Percentiles rank a stretch among this genome's conserved stretches.
These are phyloP conservation scores for Citrus unshiu DNA, from an alignment of 345 rosid species.

Conservation along the genomic window DNA sequence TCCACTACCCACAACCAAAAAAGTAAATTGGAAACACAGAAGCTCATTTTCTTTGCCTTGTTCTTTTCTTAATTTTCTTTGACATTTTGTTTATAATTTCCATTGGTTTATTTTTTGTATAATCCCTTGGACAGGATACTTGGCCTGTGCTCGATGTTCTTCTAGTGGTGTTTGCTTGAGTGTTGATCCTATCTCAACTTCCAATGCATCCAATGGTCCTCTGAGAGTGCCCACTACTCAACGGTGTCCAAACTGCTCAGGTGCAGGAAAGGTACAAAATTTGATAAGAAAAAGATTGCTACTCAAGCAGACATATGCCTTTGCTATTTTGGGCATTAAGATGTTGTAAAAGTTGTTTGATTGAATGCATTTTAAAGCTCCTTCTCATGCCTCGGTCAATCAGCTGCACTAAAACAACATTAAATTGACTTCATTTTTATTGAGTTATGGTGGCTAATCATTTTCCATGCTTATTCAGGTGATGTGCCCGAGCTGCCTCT, in stretches of 20 bases:
- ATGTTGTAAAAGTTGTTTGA: background rate
- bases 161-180: constrained; percentile 73
- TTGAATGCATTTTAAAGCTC: too few relatives aligned
- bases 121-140: constrained; percentile 56
- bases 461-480: constrained; percentile 41
- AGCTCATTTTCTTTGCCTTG: background rate
- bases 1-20: background rate
- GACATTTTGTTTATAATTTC: background rate
- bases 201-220: constrained; percentile 45
- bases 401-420: background rate
- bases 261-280: constrained; percentile 77
- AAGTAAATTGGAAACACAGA: background rate
- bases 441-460: background rate
- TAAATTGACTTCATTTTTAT: background rate
- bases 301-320: background rate
- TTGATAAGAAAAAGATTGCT: background rate
- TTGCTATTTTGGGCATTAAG: background rate
- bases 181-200: constrained; percentile 47
- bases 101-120: background rate
- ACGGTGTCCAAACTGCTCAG: constrained; percentile 85
- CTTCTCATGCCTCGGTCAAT: background rate
- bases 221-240: constrained; percentile 52
- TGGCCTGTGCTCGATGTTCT: constrained; percentile 93
- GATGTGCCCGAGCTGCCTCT: constrained; percentile 92
- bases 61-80: background rate